phyloP scores from a whole-genome alignment of 2,329 filamentous ascomycete genomes.

The Pleomassaria siparia region DNA sequence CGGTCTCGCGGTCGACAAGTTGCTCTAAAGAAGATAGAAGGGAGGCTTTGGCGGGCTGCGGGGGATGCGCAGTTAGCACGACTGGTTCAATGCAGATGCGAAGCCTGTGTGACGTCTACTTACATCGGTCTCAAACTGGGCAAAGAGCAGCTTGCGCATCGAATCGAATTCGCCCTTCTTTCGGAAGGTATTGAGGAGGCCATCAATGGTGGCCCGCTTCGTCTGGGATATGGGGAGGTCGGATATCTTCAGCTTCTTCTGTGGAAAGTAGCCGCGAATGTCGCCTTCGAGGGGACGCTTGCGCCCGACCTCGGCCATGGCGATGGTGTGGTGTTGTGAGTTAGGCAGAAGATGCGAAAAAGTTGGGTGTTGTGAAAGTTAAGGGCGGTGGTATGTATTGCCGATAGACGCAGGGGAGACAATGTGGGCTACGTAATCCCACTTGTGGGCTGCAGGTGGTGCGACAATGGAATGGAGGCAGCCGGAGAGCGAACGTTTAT shows the following conservation, averaged over 20 bases:
- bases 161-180: conserved; percentile 83
- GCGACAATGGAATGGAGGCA: background rate
- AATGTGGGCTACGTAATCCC: conserved; percentile 1
- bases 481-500: background rate
- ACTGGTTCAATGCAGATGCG: background rate
- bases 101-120: conserved; percentile 20
- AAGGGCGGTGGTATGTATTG: conserved; percentile 5
- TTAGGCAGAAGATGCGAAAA: no score
- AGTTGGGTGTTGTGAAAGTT: background rate
- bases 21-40: conserved; percentile 68
- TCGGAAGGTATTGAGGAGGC: conserved; percentile 77
- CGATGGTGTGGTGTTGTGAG: conserved; percentile 6
- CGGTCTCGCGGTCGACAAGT: conserved; percentile 72
- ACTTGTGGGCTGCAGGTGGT: background rate
- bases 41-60: conserved; percentile 68
- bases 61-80: conserved; percentile 1
- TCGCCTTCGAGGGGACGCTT: conserved; percentile 37
- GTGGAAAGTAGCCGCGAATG: conserved; percentile 33
- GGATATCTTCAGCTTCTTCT: conserved; percentile 69
- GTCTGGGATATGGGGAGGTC: conserved; percentile 73
- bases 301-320: conserved; percentile 37
- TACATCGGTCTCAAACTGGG: conserved; percentile 72
- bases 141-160: conserved; percentile 75
- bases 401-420: background rate
- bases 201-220: conserved; percentile 73